phyloP scores from a whole-genome alignment of 805 yeast species.

The Zygosaccharomyces siamensis region DNA sequence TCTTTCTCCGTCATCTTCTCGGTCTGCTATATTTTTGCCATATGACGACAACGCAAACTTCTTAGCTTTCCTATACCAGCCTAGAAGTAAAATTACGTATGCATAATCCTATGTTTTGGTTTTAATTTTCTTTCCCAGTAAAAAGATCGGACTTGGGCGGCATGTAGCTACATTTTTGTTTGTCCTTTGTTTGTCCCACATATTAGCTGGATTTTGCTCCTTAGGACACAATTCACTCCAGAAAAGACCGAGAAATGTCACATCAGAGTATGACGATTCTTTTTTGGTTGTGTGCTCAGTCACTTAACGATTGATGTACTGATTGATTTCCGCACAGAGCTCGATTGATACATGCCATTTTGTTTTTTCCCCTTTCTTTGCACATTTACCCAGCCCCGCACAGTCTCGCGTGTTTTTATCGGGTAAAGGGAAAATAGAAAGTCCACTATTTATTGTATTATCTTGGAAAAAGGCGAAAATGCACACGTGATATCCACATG shows the following conservation, averaged over 20 bases:
- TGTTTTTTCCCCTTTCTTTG: no score
- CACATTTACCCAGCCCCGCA: neutral
- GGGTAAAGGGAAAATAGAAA: neutral
- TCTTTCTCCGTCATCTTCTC: neutral
- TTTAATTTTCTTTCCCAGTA: neutral
- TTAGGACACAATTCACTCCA: neutral
- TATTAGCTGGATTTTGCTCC: neutral
- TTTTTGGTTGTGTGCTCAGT: neutral
- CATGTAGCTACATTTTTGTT: neutral
- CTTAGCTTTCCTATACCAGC: neutral
- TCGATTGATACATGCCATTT: no score
- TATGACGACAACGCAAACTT: neutral
- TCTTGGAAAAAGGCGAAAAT: neutral
- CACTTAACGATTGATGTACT: no score
- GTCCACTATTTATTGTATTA: neutral
- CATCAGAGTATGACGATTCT: neutral
- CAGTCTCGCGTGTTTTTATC: neutral
- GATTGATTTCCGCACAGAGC: no score
- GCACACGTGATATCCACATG: neutral
- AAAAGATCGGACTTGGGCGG: conserved; percentile 4
- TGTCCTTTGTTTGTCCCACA: no score
- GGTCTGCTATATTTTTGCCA: neutral
- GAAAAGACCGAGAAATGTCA: neutral
- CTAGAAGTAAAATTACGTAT: neutral
- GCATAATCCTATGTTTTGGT: neutral